Evolutionary conservation across 768 basidiomycete genomes (phyloP).

Genomic region (Hericium rajendrae): DNA sequence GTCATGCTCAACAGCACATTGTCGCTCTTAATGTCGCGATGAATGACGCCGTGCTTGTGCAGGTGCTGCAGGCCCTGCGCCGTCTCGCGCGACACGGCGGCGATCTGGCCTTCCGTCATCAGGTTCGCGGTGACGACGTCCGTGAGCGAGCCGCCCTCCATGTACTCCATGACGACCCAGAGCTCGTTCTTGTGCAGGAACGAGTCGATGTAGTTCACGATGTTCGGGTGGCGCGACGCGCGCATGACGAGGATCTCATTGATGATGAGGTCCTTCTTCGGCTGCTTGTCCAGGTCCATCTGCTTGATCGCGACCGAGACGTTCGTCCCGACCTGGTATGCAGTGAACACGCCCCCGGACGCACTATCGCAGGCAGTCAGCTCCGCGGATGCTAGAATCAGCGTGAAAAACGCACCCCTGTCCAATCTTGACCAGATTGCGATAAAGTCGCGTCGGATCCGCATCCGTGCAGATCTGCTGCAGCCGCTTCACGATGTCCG

Average conservation of each 20-base stretch:
- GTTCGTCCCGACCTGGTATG: slow-evolving; percentile 94
- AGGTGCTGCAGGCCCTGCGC: slow-evolving; percentile 90
- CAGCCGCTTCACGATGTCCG: slow-evolving; percentile 85
- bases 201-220: slow-evolving; percentile 98
- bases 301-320: slow-evolving; percentile 97
- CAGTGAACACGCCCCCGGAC: slow-evolving; percentile 96
- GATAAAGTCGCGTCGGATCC: slow-evolving; percentile 89
- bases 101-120: slow-evolving; percentile 99
- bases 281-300: slow-evolving; percentile 99
- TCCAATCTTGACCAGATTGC: slow-evolving; percentile 92
- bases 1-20: slow-evolving; percentile 88
- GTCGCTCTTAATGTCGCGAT: slow-evolving; percentile 98
- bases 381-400: not conserved
- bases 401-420: slow-evolving; percentile 64
- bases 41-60: slow-evolving; percentile 94
- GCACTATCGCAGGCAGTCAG: slow-evolving; percentile 43
- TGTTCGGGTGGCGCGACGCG: slow-evolving; percentile 92
- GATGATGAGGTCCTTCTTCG: slow-evolving; percentile 99
- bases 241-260: slow-evolving; percentile 99
- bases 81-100: slow-evolving; percentile 90
- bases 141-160: slow-evolving; percentile 93
- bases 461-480: slow-evolving; percentile 96
- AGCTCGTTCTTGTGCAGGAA: slow-evolving; percentile 97
- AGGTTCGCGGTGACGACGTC: slow-evolving; percentile 93
- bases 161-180: slow-evolving; percentile 99